Evolutionary conservation across 371 early-diverging fungal genomes (phyloP), one percentile per base, ranked within the genome.

Genomic region (Mucor irregularis): DNA sequence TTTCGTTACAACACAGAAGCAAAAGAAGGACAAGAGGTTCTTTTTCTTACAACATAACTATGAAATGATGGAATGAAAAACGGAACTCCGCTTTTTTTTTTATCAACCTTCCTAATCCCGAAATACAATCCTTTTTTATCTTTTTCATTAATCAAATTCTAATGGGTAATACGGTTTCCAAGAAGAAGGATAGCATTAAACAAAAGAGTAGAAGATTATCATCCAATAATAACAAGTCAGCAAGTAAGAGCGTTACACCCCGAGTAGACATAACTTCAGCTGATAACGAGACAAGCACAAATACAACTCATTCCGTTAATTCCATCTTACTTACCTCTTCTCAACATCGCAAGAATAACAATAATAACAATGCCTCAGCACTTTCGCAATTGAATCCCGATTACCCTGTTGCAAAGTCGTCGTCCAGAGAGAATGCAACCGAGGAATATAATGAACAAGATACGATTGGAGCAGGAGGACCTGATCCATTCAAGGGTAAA

Each of bases 341-440:
- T 25, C 65, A 64, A 54, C 74, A 73, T 60, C 64, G 67, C 14
- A 64, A 64, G 28, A 56, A 26, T 24, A 43, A 45, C 33, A 42
- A 19, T 26, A 53, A 38, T n/a, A 56, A 53, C 29, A 43, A 43
- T 22, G 22, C 34, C 10, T 61, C 67, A 9, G 58, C 70, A 4
- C 47, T 71, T 21, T 65, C 72, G 7, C 76, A 71, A 56, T 45
- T 75, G 22, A 75, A 75, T 49, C 76, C 76, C 5, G 68, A 75
- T 42, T 75, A 66, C 40, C 75, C 75, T 0, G 45, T 61, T 25
- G 19, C 51, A 10, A 55, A 56, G 3, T 4, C n/a, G n/a, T n/a
- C n/a, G n/a, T n/a, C n/a, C n/a, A n/a, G n/a, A n/a, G n/a, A 22
- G 2, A 26, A 30, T 6, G 13, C 7, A 4, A 25, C 3, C 21